Base-by-base conservation (phyloP, 2,329 filamentous ascomycete species). In the Trichophyton rubrum region DNA sequence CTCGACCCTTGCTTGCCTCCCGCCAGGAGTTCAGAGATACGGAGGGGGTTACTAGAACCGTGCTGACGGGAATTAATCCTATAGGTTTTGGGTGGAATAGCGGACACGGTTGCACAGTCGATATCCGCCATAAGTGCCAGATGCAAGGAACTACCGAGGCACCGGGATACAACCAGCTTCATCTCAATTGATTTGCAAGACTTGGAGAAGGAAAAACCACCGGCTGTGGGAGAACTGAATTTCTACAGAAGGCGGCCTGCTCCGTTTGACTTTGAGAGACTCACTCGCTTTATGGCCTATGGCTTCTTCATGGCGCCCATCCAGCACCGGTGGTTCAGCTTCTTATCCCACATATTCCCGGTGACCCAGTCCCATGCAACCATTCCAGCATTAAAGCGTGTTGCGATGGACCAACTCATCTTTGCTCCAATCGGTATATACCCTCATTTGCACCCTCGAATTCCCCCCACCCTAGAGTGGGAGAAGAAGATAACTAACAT, bases 241-340 rank as follows among this genome's bases (percentile, higher is more conserved):
- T 82, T 85, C 61, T 74, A 75, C 17, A 83, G 80, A 67, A 69
- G 73, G 9, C 80, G 87, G 0, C 88, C 90, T 30, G 88, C 90
- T 2, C 85, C 90, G 0, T 97, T 99, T 70, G 92, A 99, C 75
- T 97, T 97, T 69, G 93, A 97, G 77, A 85, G 93, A 56, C 79
- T 96, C 64, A 92, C 89, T 1, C 82, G 93, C 56, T 99, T 97
- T 78, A 96, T 97, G 90, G 87, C 89, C 3, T 99, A 97, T 73
- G 90, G 90, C 71, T 96, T 97, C 77, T 83, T 88, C 70, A 96
- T 97, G 90, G 90, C 93, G 3, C 93, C 93, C 0, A 69, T 96
- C 35, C 92, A 97, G 73, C 96, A 95, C 77, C 87, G 89, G 72
- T 99, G 93, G 93, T 97, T 97, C 75, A 83, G 84, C 58, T 91